Percentiles rank a stretch among this genome's conserved stretches.
Evolutionary conservation across 768 basidiomycete genomes (phyloP).

Genomic region (Paxillus ammoniavirescens): DNA sequence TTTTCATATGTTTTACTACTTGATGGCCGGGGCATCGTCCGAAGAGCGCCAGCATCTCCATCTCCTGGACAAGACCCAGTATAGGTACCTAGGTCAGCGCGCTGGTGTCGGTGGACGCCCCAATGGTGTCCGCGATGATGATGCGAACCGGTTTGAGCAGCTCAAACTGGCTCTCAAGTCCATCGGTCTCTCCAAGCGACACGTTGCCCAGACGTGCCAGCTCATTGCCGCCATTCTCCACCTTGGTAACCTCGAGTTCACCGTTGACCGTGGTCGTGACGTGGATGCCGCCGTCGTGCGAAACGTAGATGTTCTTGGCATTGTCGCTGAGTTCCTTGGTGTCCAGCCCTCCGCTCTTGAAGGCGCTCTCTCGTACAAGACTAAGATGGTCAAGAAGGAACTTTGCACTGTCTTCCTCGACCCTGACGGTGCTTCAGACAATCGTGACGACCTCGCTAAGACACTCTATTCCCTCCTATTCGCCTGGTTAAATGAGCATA

Average conservation of each 20-base stretch:
- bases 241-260: constrained; percentile 94
- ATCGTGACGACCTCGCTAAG: constrained; percentile 92
- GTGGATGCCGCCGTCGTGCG: constrained; percentile 92
- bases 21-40: constrained; percentile 83
- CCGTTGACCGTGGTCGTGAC: constrained; percentile 75
- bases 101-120: constrained; percentile 41
- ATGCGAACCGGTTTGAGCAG: constrained; percentile 87
- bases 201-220: constrained; percentile 95
- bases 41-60: constrained; percentile 91
- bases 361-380: constrained; percentile 83
- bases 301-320: constrained; percentile 76
- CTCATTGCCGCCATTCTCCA: constrained; percentile 94
- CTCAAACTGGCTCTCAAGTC: constrained; percentile 93
- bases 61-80: constrained; percentile 75
- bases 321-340: constrained; percentile 91
- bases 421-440: constrained; percentile 88
- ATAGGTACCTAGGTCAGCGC: constrained; percentile 83
- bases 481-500: constrained; percentile 93
- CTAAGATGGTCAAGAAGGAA: constrained; percentile 91
- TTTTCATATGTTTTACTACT: constrained; percentile 97
- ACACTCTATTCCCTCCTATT: constrained; percentile 93
- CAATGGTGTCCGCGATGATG: constrained; percentile 64
- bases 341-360: constrained; percentile 73
- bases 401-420: constrained; percentile 97
- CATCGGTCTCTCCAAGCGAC: constrained; percentile 90